Evolutionary conservation across 2,329 filamentous ascomycete species (phyloP).

Genomic region (Eutypa lata): DNA sequence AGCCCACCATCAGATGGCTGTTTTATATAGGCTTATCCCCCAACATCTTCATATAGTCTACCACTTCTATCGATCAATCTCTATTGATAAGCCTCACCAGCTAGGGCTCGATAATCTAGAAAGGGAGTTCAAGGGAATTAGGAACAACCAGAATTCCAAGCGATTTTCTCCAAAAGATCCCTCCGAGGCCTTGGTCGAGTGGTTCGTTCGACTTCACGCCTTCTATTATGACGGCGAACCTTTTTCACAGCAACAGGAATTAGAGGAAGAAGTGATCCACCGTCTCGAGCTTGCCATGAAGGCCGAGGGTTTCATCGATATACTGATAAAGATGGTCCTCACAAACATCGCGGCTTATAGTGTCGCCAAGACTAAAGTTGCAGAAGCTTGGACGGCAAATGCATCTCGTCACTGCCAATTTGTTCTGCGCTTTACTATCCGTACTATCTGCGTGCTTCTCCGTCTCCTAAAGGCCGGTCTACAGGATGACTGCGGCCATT

Average conservation of each 20-base stretch:
- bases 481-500: conserved; percentile 40
- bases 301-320: conserved; percentile 59
- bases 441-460: conserved; percentile 70
- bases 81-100: conserved; percentile 70
- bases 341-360: conserved; percentile 85
- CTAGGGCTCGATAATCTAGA: conserved; percentile 74
- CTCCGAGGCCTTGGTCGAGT: conserved; percentile 65
- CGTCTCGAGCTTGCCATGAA: conserved; percentile 73
- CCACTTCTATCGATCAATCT: conserved; percentile 81
- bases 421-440: conserved; percentile 73
- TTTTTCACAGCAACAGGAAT: conserved; percentile 72
- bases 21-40: conserved; percentile 74
- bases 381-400: conserved; percentile 45
- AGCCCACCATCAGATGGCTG: conserved; percentile 86
- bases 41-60: conserved; percentile 85
- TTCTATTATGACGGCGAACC: conserved; percentile 75
- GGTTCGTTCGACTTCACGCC: conserved; percentile 85
- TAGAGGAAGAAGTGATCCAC: conserved; percentile 82
- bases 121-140: conserved; percentile 65
- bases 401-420: conserved; percentile 55
- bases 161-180: conserved; percentile 44
- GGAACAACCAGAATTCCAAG: conserved; percentile 33
- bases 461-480: conserved; percentile 70
- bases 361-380: conserved; percentile 57
- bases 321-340: conserved; percentile 75